phyloP scores from a whole-genome alignment of 106 monocot genomes.

The Narthecium ossifragum region DNA sequence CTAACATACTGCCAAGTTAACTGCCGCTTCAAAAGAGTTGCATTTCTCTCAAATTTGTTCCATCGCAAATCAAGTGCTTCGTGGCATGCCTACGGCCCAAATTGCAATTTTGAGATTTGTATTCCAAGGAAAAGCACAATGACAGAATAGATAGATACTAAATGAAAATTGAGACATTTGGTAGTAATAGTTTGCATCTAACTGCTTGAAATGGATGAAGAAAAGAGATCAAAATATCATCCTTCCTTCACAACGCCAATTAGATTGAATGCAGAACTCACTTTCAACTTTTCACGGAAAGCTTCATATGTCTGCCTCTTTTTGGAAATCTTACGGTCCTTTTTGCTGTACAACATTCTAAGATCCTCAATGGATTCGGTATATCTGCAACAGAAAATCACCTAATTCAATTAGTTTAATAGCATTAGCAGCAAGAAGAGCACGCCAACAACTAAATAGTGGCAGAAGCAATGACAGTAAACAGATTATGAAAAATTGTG shows the following conservation, averaged over 20 bases:
- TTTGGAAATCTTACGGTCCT: constrained; percentile 61
- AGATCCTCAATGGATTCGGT: constrained; percentile 82
- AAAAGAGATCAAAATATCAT: too few species aligned
- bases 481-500: neutral
- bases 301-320: constrained; percentile 56
- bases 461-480: neutral
- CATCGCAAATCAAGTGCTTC: constrained; percentile 82
- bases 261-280: constrained; percentile 18
- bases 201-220: too few species aligned
- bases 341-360: constrained; percentile 53
- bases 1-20: constrained; percentile 90
- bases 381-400: constrained; percentile 36
- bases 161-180: too few species aligned
- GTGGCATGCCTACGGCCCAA: constrained; percentile 53
- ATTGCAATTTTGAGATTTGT: neutral
- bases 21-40: constrained; percentile 71
- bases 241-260: too few species aligned
- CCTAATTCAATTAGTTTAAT: neutral
- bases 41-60: constrained; percentile 87
- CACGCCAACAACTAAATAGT: neutral
- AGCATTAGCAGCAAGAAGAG: neutral
- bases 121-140: too few species aligned
- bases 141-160: too few species aligned
- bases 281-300: constrained; percentile 70
- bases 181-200: too few species aligned